Evolutionary conservation across 257 asterid species (phyloP).

Genomic region (Paulownia fortunei): DNA sequence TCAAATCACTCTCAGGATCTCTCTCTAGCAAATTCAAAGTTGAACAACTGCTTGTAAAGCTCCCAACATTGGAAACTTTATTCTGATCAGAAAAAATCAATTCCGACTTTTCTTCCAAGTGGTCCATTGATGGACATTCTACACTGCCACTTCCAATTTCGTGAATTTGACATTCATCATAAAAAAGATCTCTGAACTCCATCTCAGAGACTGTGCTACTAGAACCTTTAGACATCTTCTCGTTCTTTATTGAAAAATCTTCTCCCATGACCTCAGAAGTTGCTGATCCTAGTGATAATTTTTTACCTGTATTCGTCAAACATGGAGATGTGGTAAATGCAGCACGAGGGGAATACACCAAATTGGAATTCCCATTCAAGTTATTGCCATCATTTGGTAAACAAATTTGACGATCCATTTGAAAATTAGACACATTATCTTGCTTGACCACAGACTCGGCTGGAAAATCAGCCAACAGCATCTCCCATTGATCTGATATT

Average conservation of each 20-base stretch:
- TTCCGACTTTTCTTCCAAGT: conserved; percentile 31
- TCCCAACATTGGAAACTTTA: conserved; percentile 31
- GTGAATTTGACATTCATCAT: conserved; percentile 44
- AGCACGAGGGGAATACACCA: conserved; percentile 23
- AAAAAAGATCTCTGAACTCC: conserved; percentile 44
- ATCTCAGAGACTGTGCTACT: conserved; percentile 42
- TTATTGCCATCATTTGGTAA: conserved; percentile 29
- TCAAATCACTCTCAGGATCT: conserved; percentile 31
- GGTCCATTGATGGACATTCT: conserved; percentile 38
- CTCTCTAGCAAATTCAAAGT: conserved; percentile 34
- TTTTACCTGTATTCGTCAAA: conserved; percentile 15
- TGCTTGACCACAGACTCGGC: conserved; percentile 35
- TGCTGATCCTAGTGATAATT: conserved; percentile 52
- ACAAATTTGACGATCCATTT: conserved; percentile 29
- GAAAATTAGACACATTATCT: conserved; percentile 11
- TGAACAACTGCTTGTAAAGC: conserved; percentile 40
- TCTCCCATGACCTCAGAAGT: conserved; percentile 45
- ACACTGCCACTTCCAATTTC: conserved; percentile 31
- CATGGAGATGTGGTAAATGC: conserved; percentile 37
- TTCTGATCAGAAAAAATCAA: conserved; percentile 24
- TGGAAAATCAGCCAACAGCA: conserved; percentile 25
- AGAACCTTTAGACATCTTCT: conserved; percentile 36
- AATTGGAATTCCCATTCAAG: conserved; percentile 21
- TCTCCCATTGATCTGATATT: conserved; percentile 33
- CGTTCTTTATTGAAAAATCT: conserved; percentile 36